These are phyloP conservation scores for Articulospora tetracladia DNA, from an alignment of 495 filamentous ascomycete species.

Conservation along the genomic window DNA sequence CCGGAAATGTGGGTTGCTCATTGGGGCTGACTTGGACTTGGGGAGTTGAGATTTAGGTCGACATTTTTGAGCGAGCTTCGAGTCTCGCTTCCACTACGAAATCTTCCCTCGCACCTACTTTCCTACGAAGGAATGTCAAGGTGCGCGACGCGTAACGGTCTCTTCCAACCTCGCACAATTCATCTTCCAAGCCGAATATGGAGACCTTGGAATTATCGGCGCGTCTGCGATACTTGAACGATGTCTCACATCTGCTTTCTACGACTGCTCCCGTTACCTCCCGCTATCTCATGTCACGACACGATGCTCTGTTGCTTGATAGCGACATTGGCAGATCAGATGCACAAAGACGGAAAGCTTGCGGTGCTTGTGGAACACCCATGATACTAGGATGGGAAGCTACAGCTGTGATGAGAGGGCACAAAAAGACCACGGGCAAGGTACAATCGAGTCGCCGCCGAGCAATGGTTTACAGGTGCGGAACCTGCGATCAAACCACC, in stretches of 20 bases:
- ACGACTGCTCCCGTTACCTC: slow-evolving; percentile 42
- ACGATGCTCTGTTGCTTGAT: slow-evolving; percentile 38
- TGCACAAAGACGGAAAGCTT: slow-evolving; percentile 40
- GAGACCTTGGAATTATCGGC: slow-evolving; percentile 21
- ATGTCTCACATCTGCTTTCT: slow-evolving; percentile 47
- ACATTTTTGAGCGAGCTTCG: background rate
- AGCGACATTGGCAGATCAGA: slow-evolving; percentile 38
- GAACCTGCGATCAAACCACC: slow-evolving; percentile 38
- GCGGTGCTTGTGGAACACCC: slow-evolving; percentile 48
- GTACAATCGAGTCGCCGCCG: background rate
- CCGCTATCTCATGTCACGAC: slow-evolving; percentile 42
- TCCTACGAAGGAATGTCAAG: background rate
- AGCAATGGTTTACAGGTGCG: slow-evolving; percentile 36
- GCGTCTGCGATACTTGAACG: slow-evolving; percentile 34
- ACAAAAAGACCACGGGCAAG: background rate
- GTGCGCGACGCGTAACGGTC: slow-evolving; percentile 9
- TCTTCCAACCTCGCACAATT: background rate
- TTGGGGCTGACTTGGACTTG: background rate
- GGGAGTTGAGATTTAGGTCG: background rate
- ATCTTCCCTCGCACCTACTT: background rate
- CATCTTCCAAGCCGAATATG: slow-evolving; percentile 10
- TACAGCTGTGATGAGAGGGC: slow-evolving; percentile 26
- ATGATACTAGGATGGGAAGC: slow-evolving; percentile 38
- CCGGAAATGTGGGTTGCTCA: background rate
- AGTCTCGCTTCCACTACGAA: background rate